Percentiles rank a stretch among this genome's conserved stretches.
Conservation (phyloP, 2,329 filamentous ascomycete species). For the Cladobotryum mycophilum region DNA sequence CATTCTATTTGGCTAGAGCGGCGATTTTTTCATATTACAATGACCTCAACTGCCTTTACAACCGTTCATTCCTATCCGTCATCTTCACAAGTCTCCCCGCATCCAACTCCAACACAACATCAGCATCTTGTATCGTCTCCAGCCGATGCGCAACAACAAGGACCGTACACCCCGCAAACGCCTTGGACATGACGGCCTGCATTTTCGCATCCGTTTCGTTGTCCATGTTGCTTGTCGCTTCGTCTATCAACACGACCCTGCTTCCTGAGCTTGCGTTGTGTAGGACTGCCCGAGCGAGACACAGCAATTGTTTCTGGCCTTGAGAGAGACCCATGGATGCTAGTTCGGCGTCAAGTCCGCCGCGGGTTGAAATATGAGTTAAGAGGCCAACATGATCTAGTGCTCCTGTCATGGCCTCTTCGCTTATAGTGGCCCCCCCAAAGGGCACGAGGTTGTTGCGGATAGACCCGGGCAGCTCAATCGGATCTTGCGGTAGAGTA, state of each 20-base stretch:
- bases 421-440: not conserved
- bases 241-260: slow-evolving; percentile 7
- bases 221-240: slow-evolving; percentile 12
- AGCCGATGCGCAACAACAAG: slow-evolving; percentile 11
- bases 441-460: slow-evolving; percentile 7
- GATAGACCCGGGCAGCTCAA: slow-evolving; percentile 14
- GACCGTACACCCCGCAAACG: slow-evolving; percentile 3
- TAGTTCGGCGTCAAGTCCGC: slow-evolving; percentile 12
- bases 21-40: too few relatives aligned
- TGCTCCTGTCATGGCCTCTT: slow-evolving; percentile 8
- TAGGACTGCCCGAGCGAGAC: slow-evolving; percentile 9
- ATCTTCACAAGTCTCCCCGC: slow-evolving; percentile 3
- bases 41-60: too few relatives aligned
- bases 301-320: slow-evolving; percentile 11
- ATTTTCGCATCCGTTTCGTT: slow-evolving; percentile 3
- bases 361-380: slow-evolving; percentile 1
- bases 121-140: slow-evolving; percentile 6
- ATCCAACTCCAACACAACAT: slow-evolving; percentile 7
- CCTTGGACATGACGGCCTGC: slow-evolving; percentile 4
- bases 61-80: too few relatives aligned
- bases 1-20: too few relatives aligned
- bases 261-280: too few relatives aligned
- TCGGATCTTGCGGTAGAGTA: slow-evolving; percentile 24
- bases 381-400: slow-evolving; percentile 12
- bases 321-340: slow-evolving; percentile 1